These are phyloP conservation scores for Seiridium cupressi DNA, from an alignment of 2,329 filamentous ascomycete genomes.

Conservation along the genomic window DNA sequence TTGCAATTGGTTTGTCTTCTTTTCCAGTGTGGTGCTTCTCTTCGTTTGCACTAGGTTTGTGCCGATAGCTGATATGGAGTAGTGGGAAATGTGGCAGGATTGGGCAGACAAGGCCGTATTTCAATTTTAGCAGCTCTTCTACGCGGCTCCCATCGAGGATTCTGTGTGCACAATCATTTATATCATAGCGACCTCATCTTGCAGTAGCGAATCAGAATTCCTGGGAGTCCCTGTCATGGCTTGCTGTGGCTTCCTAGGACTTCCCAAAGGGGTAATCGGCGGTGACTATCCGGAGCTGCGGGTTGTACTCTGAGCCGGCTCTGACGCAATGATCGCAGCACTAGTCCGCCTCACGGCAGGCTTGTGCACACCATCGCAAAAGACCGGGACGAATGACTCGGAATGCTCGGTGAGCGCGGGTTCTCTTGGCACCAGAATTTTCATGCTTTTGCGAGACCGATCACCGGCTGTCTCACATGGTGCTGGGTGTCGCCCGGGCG, in stretches of 20 bases:
- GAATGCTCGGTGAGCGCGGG: neutral
- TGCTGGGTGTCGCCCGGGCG: too few relatives aligned
- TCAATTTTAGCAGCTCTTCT: neutral
- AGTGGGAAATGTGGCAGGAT: neutral
- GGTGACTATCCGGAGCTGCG: neutral
- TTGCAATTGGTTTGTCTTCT: neutral
- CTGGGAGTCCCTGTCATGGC: neutral
- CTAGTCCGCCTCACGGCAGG: neutral
- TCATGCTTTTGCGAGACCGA: too few relatives aligned
- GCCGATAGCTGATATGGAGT: neutral
- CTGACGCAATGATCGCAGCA: neutral
- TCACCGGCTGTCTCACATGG: too few relatives aligned
- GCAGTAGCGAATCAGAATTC: neutral
- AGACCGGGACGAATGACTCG: neutral
- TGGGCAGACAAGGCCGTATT: neutral
- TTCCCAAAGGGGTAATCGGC: neutral
- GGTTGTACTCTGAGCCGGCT: neutral
- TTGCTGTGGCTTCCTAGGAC: neutral
- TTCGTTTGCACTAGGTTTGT: too few relatives aligned
- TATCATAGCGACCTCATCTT: neutral
- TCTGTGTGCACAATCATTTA: too few relatives aligned
- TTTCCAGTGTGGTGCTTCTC: neutral
- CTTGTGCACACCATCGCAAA: neutral
- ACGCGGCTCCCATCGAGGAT: neutral
- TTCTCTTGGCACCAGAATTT: neutral